phyloP scores from a whole-genome alignment of 805 yeast species.

The Wickerhamomyces rabaulensis region DNA sequence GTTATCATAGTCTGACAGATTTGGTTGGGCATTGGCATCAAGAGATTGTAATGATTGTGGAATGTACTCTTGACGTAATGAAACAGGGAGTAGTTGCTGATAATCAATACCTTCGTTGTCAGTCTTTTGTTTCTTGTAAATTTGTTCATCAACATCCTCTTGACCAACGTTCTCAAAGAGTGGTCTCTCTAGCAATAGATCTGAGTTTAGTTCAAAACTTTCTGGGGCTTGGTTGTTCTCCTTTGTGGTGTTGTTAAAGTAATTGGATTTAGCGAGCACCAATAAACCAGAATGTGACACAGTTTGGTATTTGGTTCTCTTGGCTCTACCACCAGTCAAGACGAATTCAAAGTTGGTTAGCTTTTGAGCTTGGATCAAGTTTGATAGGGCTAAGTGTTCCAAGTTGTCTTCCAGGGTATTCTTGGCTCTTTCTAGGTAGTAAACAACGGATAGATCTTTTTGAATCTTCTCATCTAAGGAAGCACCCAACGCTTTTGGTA shows the following conservation, averaged over 20 bases:
- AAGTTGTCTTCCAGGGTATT: constrained; percentile 55
- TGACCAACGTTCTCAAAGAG: constrained; percentile 56
- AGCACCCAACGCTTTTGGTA: constrained; percentile 13
- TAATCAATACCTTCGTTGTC: constrained; percentile 34
- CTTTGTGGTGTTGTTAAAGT: constrained; percentile 23
- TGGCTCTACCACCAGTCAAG: constrained; percentile 85
- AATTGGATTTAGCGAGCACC: constrained; percentile 57
- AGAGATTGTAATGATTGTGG: constrained; percentile 47
- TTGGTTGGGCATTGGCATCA: constrained; percentile 83
- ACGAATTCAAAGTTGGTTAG: constrained; percentile 57
- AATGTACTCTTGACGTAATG: constrained; percentile 54
- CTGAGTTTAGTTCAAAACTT: constrained; percentile 62
- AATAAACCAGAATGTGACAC: constrained; percentile 68
- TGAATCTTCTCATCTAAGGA: constrained; percentile 26
- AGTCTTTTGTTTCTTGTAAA: constrained; percentile 31
- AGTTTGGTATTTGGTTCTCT: constrained; percentile 77
- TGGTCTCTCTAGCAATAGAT: constrained; percentile 71
- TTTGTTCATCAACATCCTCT: constrained; percentile 38
- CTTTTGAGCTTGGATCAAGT: constrained; percentile 49
- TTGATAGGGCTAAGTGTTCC: constrained; percentile 55
- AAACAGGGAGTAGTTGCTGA: constrained; percentile 55
- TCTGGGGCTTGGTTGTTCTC: constrained; percentile 43
- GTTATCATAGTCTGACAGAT: constrained; percentile 61
- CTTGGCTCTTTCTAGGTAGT: constrained; percentile 65
- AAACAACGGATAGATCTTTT: constrained; percentile 39